Evolutionary conservation across 148 eudicot genomes (phyloP).

Genomic region (Cornus controversa): DNA sequence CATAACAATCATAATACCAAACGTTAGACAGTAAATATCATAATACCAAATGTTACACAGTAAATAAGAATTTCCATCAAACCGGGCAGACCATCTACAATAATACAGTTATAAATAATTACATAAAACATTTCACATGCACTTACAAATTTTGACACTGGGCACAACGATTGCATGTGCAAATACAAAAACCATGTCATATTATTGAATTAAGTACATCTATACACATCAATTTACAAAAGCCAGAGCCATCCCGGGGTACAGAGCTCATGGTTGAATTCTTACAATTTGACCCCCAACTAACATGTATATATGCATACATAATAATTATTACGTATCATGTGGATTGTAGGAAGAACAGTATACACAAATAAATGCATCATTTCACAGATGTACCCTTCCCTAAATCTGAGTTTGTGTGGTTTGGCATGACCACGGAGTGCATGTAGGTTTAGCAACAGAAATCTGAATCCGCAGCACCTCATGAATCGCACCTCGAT

Average conservation of each 20-base stretch:
- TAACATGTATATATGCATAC: no score
- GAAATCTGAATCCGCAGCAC: conserved; percentile 75
- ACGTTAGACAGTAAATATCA: no score
- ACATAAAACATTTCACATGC: not conserved
- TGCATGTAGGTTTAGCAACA: conserved; percentile 38
- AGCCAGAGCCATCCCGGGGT: not conserved
- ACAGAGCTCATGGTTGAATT: not conserved
- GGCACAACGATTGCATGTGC: not conserved
- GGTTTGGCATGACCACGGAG: conserved; percentile 53
- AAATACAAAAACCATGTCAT: not conserved
- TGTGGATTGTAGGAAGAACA: no score
- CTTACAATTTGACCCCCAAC: not conserved
- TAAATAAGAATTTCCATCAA: no score
- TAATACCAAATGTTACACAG: no score
- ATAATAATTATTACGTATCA: no score
- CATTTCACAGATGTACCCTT: not conserved
- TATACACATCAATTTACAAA: not conserved
- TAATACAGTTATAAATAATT: no score
- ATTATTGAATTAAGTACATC: not conserved
- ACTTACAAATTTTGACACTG: no score
- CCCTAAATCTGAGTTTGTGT: conserved; percentile 5
- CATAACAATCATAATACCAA: no score
- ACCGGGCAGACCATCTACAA: no score
- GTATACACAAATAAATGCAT: not conserved
- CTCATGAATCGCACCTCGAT: conserved; percentile 76